Evolutionary conservation across 495 filamentous ascomycete genomes (phyloP), one percentile per base, ranked within the genome.

Genomic region (Rusavskia elegans): DNA sequence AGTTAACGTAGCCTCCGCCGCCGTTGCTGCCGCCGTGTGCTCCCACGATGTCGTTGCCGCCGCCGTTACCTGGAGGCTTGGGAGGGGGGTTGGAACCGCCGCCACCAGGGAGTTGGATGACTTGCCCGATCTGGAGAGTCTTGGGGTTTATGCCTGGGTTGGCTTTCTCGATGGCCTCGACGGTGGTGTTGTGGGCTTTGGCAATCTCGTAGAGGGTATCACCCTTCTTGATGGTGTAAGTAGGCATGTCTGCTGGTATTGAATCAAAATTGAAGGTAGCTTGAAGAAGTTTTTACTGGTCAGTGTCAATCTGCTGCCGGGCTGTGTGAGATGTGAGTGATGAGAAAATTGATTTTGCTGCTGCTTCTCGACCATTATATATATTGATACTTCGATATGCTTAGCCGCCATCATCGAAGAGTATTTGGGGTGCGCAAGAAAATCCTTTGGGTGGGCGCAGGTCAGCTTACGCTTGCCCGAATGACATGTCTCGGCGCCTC

Each of bases 131-230:
- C 48, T 56, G 50, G 19, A 56, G 54, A 9, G 25, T 20, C 14
- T 45, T 17, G 40, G 54, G 41, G 30, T 53, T 49, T 13, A 56
- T 21, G 21, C 54, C 50, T 10, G 54, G 54, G 42, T 56, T 56
- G 42, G 51, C 41, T 19, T 38, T 41, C 36, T 53, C 42, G 40
- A 56, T 23, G 17, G 49, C 49, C 3, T 6, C 41, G 41, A 56
- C 17, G 19, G 40, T 8, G 50, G 30, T 52, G 48, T 42, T n/a
- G 20, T 48, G 42, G 21, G 45, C n/a, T 38, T 53, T 36, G 39
- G 54, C 54, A 45, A 56, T 56, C n/a, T 42, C 21, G 8, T 6
- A 53, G 20, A 56, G 45, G 27, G 42, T 56, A 35, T 56, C 54
- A 30, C 54, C 54, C 13, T 29, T 27, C 42, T 39, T 25, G 44